phyloP scores from a whole-genome alignment of 768 basidiomycete genomes.

The Brasilioporus rufonigricans region DNA sequence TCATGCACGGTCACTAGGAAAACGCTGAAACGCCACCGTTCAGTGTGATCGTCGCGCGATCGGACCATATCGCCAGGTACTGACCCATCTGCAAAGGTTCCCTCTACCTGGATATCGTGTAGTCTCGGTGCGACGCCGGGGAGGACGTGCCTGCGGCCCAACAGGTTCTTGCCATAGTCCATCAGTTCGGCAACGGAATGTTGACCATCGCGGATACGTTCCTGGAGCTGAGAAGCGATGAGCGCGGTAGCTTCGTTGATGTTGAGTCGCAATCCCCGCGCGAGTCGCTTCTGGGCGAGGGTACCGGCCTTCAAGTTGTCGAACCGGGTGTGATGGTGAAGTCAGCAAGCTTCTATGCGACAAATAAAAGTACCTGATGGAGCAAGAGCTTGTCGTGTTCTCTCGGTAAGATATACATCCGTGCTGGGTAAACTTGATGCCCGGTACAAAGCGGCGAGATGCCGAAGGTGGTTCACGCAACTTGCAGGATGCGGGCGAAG shows the following conservation, averaged over 20 bases:
- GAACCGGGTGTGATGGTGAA: not conserved
- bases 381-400: slow-evolving; percentile 75
- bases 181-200: slow-evolving; percentile 89
- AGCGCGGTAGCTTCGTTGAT: slow-evolving; percentile 84
- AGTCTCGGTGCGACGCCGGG: slow-evolving; percentile 72
- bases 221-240: slow-evolving; percentile 90
- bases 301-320: slow-evolving; percentile 85
- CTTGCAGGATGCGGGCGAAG: too few relatives aligned
- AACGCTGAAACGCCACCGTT: slow-evolving; percentile 35
- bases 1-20: slow-evolving; percentile 98
- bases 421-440: not conserved
- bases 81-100: slow-evolving; percentile 86
- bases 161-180: slow-evolving; percentile 85
- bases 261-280: slow-evolving; percentile 88
- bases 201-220: slow-evolving; percentile 87
- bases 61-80: slow-evolving; percentile 16
- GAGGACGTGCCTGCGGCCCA: slow-evolving; percentile 88
- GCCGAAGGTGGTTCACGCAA: too few relatives aligned
- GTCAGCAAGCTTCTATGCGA: not conserved
- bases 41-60: not conserved
- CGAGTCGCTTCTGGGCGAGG: slow-evolving; percentile 92
- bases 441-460: too few relatives aligned
- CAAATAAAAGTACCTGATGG: slow-evolving; percentile 49
- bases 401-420: slow-evolving; percentile 73
- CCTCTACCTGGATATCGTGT: slow-evolving; percentile 92